Conservation (phyloP, 148 eudicot genomes). For the Silene uniflora region DNA sequence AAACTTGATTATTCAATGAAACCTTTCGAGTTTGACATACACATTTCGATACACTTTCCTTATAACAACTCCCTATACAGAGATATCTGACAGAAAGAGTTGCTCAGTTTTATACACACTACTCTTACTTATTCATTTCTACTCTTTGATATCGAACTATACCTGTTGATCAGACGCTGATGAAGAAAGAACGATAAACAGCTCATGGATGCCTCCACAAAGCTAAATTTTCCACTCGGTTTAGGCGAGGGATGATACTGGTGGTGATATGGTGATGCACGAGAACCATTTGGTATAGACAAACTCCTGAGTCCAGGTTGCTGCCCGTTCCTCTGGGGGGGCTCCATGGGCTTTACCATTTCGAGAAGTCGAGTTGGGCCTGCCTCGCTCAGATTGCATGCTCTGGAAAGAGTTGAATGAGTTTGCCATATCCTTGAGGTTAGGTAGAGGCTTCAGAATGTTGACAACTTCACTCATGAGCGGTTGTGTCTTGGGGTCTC, state of each 20-base stretch:
- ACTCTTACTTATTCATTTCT: conserved; percentile 17
- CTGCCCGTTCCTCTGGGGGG: conserved; percentile 45
- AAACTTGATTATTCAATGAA: conserved; percentile 20
- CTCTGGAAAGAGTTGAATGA: conserved; percentile 64
- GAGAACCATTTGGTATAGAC: conserved; percentile 63
- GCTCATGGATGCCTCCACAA: not conserved
- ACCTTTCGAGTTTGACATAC: conserved; percentile 23
- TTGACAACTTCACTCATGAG: conserved; percentile 72
- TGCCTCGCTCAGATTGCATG: conserved; percentile 52
- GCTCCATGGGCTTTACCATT: conserved; percentile 34
- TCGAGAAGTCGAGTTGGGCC: conserved; percentile 48
- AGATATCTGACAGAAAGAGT: conserved; percentile 16
- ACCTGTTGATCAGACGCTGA: not conserved
- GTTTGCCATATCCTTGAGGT: conserved; percentile 74
- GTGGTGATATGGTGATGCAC: conserved; percentile 59
- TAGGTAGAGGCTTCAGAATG: conserved; percentile 54
- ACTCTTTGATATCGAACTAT: not conserved
- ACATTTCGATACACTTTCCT: conserved; percentile 17
- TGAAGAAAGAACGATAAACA: no score
- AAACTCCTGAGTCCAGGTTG: conserved; percentile 57
- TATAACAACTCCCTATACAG: conserved; percentile 29
- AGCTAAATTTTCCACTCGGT: conserved; percentile 47
- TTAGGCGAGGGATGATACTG: conserved; percentile 52
- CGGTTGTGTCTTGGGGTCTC: conserved; percentile 71
- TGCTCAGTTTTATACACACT: conserved; percentile 28